phyloP scores from a whole-genome alignment of 2,329 filamentous ascomycete species.

The Arthrobotrys pseudoclavata region DNA sequence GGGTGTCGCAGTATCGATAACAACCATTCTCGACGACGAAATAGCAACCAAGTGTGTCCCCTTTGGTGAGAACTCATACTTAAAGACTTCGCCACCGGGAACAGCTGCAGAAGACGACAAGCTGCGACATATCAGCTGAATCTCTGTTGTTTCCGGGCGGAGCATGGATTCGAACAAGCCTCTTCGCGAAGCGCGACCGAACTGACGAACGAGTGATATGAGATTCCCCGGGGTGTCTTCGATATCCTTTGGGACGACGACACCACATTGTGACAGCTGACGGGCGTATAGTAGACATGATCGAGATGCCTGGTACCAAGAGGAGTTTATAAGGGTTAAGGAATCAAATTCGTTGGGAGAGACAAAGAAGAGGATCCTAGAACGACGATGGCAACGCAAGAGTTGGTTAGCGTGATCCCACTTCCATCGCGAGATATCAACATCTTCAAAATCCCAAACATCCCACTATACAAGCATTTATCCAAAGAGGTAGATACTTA shows the following conservation, averaged over 20 bases:
- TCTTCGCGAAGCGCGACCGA: constrained; percentile 79
- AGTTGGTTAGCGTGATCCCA: background rate
- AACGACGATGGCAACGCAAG: constrained; percentile 25
- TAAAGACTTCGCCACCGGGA: constrained; percentile 86
- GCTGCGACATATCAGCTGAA: constrained; percentile 85
- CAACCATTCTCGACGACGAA: constrained; percentile 86
- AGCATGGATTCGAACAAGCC: constrained; percentile 83
- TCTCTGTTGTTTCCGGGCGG: constrained; percentile 77
- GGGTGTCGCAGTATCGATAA: constrained; percentile 76
- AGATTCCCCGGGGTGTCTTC: constrained; percentile 69
- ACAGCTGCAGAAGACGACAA: constrained; percentile 84
- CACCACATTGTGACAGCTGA: constrained; percentile 75
- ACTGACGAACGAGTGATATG: constrained; percentile 74
- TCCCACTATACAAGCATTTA: constrained; percentile 39
- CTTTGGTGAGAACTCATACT: constrained; percentile 82
- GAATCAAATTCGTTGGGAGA: constrained; percentile 77
- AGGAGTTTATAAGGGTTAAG: constrained; percentile 75
- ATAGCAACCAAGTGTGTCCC: constrained; percentile 82
- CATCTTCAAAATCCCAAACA: constrained; percentile 15
- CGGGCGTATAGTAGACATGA: constrained; percentile 75
- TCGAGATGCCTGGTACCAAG: constrained; percentile 76
- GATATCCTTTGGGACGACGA: constrained; percentile 70
- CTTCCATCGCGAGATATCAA: constrained; percentile 50
- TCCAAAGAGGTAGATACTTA: background rate
- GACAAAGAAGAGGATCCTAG: constrained; percentile 74